A percentile compares a stretch with the other conserved stretches of the same genome.
Evolutionary conservation across 805 yeast genomes (phyloP).

Genomic region (Myxozyma neotropica): DNA sequence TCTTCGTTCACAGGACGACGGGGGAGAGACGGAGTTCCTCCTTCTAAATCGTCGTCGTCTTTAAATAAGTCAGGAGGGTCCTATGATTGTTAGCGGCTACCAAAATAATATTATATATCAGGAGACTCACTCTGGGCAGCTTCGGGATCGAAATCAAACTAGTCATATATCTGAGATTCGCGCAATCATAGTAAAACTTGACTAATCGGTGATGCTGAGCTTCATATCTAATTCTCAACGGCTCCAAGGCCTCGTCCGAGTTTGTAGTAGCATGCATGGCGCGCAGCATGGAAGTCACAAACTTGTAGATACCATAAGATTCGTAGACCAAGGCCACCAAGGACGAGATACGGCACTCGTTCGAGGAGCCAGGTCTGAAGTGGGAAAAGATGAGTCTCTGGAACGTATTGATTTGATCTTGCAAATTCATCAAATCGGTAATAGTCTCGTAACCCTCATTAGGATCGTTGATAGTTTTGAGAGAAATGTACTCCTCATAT

Average conservation of each 20-base stretch:
- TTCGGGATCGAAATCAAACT: slow-evolving; percentile 80
- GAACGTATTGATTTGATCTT: slow-evolving; percentile 78
- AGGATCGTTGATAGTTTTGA: slow-evolving; percentile 86
- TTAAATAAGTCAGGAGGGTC: slow-evolving; percentile 62
- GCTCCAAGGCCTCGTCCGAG: slow-evolving; percentile 73
- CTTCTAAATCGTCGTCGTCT: slow-evolving; percentile 46
- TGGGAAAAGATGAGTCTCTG: slow-evolving; percentile 76
- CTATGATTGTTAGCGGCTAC: slow-evolving; percentile 14
- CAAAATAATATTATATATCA: not conserved
- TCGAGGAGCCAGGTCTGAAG: slow-evolving; percentile 58
- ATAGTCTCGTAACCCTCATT: slow-evolving; percentile 88
- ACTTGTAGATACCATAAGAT: slow-evolving; percentile 89
- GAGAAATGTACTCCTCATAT: slow-evolving; percentile 89
- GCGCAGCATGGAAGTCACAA: slow-evolving; percentile 84
- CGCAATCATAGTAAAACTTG: slow-evolving; percentile 88
- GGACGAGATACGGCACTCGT: slow-evolving; percentile 80
- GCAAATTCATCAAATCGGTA: slow-evolving; percentile 79
- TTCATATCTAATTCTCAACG: slow-evolving; percentile 69
- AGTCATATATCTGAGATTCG: slow-evolving; percentile 77
- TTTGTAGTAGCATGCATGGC: slow-evolving; percentile 78
- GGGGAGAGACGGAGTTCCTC: slow-evolving; percentile 46
- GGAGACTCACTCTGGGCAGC: slow-evolving; percentile 46
- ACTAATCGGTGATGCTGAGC: slow-evolving; percentile 69
- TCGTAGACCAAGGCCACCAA: slow-evolving; percentile 89
- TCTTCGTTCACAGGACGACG: slow-evolving; percentile 43